Conservation (phyloP, 2,329 filamentous ascomycete species). For the Verticillium zaregamsianum region DNA sequence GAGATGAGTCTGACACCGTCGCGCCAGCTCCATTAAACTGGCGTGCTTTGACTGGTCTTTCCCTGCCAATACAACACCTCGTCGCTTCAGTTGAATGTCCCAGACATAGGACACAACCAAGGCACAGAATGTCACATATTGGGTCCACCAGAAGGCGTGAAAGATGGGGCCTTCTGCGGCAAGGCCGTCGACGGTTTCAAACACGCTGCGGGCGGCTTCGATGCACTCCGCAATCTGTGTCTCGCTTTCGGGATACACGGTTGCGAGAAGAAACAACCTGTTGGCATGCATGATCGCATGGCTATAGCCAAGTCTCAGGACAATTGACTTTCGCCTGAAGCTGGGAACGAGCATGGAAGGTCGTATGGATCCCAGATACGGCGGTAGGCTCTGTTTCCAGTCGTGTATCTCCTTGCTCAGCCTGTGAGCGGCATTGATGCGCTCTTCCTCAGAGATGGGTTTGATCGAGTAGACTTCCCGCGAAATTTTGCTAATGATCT, state of each 20-base stretch:
- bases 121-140: conserved; percentile 50
- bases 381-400: conserved; percentile 35
- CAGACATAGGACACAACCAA: conserved; percentile 50
- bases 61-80: not conserved
- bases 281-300: conserved; percentile 55
- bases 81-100: conserved; percentile 39
- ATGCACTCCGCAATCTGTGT: conserved; percentile 1
- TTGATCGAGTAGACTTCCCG: conserved; percentile 35
- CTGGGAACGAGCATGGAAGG: conserved; percentile 40
- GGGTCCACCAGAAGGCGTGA: conserved; percentile 48
- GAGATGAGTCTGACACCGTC: conserved; percentile 34
- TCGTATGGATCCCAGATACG: conserved; percentile 36
- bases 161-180: conserved; percentile 26
- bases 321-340: conserved; percentile 44
- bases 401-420: conserved; percentile 32
- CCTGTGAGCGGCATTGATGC: conserved; percentile 30
- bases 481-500: conserved; percentile 33
- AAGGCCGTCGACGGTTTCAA: conserved; percentile 9
- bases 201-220: conserved; percentile 12
- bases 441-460: conserved; percentile 27
- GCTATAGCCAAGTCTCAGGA: conserved; percentile 48
- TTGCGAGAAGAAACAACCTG: conserved; percentile 44
- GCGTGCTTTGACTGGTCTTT: conserved; percentile 4
- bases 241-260: not conserved
- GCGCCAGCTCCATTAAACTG: conserved; percentile 31